A percentile compares a stretch with the other conserved stretches of the same genome.
Evolutionary conservation across 2,329 filamentous ascomycete genomes (phyloP).

Genomic region (Penicillium expansum): DNA sequence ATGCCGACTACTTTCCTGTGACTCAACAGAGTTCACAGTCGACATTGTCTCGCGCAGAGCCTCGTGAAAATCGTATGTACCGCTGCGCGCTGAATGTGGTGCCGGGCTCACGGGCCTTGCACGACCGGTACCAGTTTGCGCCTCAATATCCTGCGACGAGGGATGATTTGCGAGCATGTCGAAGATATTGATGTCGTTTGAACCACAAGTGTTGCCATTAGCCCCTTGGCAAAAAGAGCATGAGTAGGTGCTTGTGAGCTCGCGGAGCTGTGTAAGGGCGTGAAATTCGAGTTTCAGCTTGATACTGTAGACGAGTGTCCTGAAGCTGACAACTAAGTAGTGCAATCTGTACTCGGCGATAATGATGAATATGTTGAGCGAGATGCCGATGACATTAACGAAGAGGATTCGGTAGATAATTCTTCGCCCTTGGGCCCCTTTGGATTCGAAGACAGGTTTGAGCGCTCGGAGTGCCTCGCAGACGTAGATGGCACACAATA

Average conservation of each 20-base stretch:
- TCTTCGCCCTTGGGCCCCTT: conserved; percentile 35
- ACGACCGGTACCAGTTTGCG: background rate
- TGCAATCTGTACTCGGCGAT: conserved; percentile 35
- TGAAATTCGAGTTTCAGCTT: conserved; percentile 48
- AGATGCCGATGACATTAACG: conserved; percentile 44
- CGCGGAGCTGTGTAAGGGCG: conserved; percentile 40
- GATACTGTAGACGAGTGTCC: conserved; percentile 42
- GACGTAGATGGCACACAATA: conserved; percentile 53
- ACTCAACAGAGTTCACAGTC: conserved; percentile 3
- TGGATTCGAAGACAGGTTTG: conserved; percentile 41
- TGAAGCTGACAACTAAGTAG: conserved; percentile 38
- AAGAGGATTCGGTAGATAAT: conserved; percentile 46
- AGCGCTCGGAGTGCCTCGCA: conserved; percentile 44
- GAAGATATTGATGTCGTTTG: conserved; percentile 18
- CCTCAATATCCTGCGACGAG: background rate
- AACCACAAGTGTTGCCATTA: background rate
- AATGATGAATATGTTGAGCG: conserved; percentile 38
- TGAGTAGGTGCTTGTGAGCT: conserved; percentile 22
- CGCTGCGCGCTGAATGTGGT: background rate
- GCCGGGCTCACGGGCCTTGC: background rate
- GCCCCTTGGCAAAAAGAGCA: conserved; percentile 10
- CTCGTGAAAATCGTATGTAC: conserved; percentile 18
- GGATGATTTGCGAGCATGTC: conserved; percentile 1
- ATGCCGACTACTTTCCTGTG: background rate
- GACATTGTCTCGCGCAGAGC: conserved; percentile 14